Percentiles rank a stretch among this genome's conserved stretches.
Evolutionary conservation across 768 basidiomycete species (phyloP).

Genomic region (Tubosaeta brunneosetosa): DNA sequence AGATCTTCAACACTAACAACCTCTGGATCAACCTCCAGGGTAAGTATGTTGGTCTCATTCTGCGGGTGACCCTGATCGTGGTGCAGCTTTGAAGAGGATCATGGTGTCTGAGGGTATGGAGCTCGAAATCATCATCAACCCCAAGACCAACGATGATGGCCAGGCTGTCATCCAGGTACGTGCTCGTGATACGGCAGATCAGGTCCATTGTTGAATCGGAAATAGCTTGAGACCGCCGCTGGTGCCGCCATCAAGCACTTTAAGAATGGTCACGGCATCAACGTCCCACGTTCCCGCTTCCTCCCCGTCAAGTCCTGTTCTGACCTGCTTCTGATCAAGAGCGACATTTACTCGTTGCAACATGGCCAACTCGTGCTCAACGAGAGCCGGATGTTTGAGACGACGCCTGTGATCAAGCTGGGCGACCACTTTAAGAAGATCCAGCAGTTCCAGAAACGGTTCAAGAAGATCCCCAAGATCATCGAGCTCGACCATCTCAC

Average conservation of each 20-base stretch:
- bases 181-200: neutral
- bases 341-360: conserved; percentile 64
- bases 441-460: conserved; percentile 64
- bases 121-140: conserved; percentile 78
- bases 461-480: conserved; percentile 71
- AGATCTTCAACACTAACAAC: conserved; percentile 76
- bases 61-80: conserved; percentile 1
- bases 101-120: conserved; percentile 66
- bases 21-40: conserved; percentile 53
- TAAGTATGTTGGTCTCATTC: conserved; percentile 10
- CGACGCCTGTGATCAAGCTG: conserved; percentile 71
- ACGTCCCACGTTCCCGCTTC: conserved; percentile 71
- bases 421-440: conserved; percentile 78
- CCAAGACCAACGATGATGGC: conserved; percentile 65
- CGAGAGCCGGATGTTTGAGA: conserved; percentile 51
- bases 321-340: conserved; percentile 61
- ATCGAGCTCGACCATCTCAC: conserved; percentile 73
- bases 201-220: neutral
- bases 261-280: conserved; percentile 61
- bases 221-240: conserved; percentile 66
- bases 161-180: conserved; percentile 61
- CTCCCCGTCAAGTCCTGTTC: conserved; percentile 63
- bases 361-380: conserved; percentile 67
- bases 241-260: conserved; percentile 76
- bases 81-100: conserved; percentile 63